phyloP scores from a whole-genome alignment of 163 green algal genomes.

The Prototheca wickerhamii region DNA sequence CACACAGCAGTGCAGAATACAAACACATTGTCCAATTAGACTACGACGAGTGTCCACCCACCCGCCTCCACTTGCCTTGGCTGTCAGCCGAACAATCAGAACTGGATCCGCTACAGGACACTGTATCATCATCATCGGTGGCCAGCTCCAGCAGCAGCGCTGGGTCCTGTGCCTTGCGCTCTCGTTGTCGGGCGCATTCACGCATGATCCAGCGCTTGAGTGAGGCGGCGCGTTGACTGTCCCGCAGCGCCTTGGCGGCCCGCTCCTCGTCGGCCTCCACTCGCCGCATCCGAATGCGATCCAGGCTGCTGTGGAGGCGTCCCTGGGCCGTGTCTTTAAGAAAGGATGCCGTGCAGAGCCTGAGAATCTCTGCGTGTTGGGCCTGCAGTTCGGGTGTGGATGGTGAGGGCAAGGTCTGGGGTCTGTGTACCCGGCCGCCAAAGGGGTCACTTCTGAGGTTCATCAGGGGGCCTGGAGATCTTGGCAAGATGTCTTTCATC shows the following conservation, averaged over 20 bases:
- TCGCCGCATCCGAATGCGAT: background rate
- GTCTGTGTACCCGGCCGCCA: background rate
- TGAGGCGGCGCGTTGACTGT: background rate
- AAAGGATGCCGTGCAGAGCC: background rate
- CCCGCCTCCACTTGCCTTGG: too few species aligned
- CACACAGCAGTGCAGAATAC: too few species aligned
- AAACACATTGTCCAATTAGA: too few species aligned
- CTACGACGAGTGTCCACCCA: too few species aligned
- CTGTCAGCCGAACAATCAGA: too few species aligned
- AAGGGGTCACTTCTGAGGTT: background rate
- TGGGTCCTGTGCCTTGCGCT: background rate
- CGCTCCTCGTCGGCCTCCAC: background rate
- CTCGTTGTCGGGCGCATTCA: background rate
- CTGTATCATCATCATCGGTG: too few species aligned
- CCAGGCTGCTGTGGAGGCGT: slow-evolving; percentile 22
- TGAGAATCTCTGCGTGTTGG: background rate
- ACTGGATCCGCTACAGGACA: too few species aligned
- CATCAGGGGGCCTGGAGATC: too few species aligned
- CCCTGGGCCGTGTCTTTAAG: slow-evolving; percentile 5
- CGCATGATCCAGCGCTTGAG: background rate
- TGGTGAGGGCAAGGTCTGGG: background rate
- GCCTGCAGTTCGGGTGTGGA: background rate
- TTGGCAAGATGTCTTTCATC: background rate
- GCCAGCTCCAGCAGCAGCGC: too few species aligned
- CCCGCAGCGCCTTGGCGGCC: background rate